Conservation (phyloP, 176 grass and related monocot species). For the Oryza australiensis region DNA sequence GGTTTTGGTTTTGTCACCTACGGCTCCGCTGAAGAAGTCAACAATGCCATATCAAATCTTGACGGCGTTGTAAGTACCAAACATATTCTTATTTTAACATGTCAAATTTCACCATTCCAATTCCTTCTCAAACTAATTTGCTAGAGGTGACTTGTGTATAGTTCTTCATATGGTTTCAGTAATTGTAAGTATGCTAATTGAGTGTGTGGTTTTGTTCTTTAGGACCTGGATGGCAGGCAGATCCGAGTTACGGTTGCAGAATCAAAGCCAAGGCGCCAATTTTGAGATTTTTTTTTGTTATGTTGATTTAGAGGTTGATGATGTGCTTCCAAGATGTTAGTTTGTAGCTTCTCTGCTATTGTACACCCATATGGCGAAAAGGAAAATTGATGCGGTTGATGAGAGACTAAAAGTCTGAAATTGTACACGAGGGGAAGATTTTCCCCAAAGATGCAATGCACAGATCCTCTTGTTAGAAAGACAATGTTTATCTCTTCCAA, state of each 20-base stretch:
- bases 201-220: background rate
- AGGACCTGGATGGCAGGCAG: constrained; percentile 87
- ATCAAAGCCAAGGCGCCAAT: constrained; percentile 66
- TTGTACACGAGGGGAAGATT: background rate
- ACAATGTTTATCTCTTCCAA: background rate
- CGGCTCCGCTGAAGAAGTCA: constrained; percentile 55
- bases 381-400: background rate
- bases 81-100: background rate
- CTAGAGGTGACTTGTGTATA: background rate
- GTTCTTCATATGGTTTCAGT: background rate
- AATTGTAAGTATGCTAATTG: background rate
- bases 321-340: constrained; percentile 30
- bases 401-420: background rate
- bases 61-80: constrained; percentile 72
- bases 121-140: background rate
- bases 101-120: background rate
- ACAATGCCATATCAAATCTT: constrained; percentile 79
- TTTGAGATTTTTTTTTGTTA: constrained; percentile 37
- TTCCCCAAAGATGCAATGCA: background rate
- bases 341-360: constrained; percentile 35
- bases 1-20: constrained; percentile 96
- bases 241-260: constrained; percentile 87
- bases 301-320: constrained; percentile 26
- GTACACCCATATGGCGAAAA: background rate
- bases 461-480: background rate